These are phyloP conservation scores for Cyclocybe cylindracea DNA, from an alignment of 768 basidiomycete species.

Conservation along the genomic window DNA sequence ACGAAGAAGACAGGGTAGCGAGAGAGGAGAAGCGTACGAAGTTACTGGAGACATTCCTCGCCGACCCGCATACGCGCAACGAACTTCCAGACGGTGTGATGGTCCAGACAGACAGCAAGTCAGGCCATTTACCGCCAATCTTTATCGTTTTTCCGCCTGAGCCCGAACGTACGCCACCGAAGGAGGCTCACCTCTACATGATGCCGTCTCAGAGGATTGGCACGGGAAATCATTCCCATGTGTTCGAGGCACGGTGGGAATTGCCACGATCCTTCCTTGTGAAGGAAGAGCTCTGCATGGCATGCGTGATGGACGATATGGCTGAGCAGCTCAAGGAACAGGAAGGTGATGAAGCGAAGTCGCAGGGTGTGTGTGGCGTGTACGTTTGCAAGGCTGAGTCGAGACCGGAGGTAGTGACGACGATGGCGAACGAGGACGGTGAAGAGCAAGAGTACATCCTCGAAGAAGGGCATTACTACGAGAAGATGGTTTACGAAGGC, in stretches of 20 bases:
- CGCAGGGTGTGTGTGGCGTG: slow-evolving; percentile 6
- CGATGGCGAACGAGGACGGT: slow-evolving; percentile 7
- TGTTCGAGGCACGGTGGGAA: slow-evolving; percentile 53
- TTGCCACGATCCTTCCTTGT: slow-evolving; percentile 44
- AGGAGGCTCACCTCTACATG: slow-evolving; percentile 53
- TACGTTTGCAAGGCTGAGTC: slow-evolving; percentile 1
- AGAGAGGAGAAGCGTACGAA: not conserved
- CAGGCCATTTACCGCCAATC: slow-evolving; percentile 22
- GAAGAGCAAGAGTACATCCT: slow-evolving; percentile 5
- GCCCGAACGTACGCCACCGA: slow-evolving; percentile 18
- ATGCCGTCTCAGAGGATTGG: slow-evolving; percentile 37
- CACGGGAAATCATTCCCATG: slow-evolving; percentile 52
- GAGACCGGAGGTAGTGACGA: slow-evolving; percentile 1
- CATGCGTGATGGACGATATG: slow-evolving; percentile 37
- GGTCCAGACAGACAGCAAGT: not conserved
- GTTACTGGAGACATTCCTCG: slow-evolving; percentile 8
- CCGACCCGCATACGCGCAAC: slow-evolving; percentile 11
- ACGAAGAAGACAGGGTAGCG: not conserved
- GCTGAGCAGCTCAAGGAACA: slow-evolving; percentile 20
- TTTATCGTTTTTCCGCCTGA: slow-evolving; percentile 29
- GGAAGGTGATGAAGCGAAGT: slow-evolving; percentile 24
- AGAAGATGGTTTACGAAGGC: slow-evolving; percentile 18
- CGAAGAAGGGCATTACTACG: not conserved
- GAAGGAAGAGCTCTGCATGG: slow-evolving; percentile 33
- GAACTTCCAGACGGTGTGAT: slow-evolving; percentile 2